Evolutionary conservation across 352 stramenopile genomes (phyloP), one percentile per base, ranked within the genome.

Genomic region (Pythium scleroteichum): DNA sequence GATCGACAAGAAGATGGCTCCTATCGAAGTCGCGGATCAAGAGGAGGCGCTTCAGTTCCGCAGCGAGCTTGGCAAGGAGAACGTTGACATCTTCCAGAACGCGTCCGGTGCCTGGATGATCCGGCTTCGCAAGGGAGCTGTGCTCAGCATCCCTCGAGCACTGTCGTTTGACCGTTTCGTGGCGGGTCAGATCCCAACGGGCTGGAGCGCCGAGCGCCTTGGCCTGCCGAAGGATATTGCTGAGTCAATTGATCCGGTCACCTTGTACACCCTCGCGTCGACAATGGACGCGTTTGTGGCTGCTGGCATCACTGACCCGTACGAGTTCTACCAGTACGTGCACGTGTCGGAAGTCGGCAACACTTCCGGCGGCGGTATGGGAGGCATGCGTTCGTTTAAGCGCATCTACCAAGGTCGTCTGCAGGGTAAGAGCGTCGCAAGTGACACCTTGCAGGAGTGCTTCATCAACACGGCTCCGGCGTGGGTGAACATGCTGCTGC

Each of bases 291-390:
- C 88, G 5, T 82, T 96, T n/a, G 75, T 95, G 13, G 60, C 69
- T 4, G 79, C 82, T 9, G 87, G 88, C 66, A 66, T 96, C 62
- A 94, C 85, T 2, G 87, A 96, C 45, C 88, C 88, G 51, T 96
- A 96, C 68, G 87, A 96, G 75, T 92, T 96, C 53, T 96, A 96
- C 72, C 77, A 95, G 68, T 96, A 96, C 66, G 83, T 95, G 14
- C 88, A 96, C 68, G 88, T 96, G 1, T 92, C 82, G 23, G 85
- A 94, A 60, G 64, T 96, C 27, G 88, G 88, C 16, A 95, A 95
- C 76, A 91, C 79, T 6, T 91, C 84, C 0, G 88, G 88, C 41
- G 86, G 87, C 56, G 86, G 82, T 29, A 88, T 95, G 73, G 86
- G 88, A 48, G 88, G 88, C 26, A 87, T 94, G 78, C 78, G 81